phyloP scores from a whole-genome alignment of 495 filamentous ascomycete species.

The Penicillium psychrofluorescens region DNA sequence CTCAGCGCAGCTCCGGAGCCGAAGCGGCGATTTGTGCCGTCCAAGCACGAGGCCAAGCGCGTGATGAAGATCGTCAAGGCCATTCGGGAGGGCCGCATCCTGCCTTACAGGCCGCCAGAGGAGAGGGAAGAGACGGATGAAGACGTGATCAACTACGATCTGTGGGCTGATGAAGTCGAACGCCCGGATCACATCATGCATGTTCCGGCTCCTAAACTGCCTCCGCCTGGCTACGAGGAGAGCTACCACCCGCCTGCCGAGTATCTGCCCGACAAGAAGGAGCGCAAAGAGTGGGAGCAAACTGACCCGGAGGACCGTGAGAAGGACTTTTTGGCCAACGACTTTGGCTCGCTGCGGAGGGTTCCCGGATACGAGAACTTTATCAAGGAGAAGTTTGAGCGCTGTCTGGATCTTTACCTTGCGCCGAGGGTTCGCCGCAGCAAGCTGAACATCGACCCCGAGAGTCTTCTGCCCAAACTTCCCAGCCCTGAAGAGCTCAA shows the following conservation, averaged over 20 bases:
- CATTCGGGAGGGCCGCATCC: slow-evolving; percentile 86
- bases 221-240: slow-evolving; percentile 88
- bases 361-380: slow-evolving; percentile 90
- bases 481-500: slow-evolving; percentile 89
- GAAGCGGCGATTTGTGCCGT: slow-evolving; percentile 90
- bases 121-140: slow-evolving; percentile 66
- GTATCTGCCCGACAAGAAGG: slow-evolving; percentile 79
- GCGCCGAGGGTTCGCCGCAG: slow-evolving; percentile 87
- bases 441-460: slow-evolving; percentile 93
- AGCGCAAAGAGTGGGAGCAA: slow-evolving; percentile 84
- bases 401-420: slow-evolving; percentile 91
- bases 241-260: slow-evolving; percentile 96
- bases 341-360: slow-evolving; percentile 74
- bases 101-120: slow-evolving; percentile 78
- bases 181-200: slow-evolving; percentile 87
- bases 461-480: slow-evolving; percentile 86
- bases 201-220: slow-evolving; percentile 89
- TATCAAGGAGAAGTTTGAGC: slow-evolving; percentile 91
- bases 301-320: slow-evolving; percentile 85
- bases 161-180: slow-evolving; percentile 88
- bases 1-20: slow-evolving; percentile 91
- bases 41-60: slow-evolving; percentile 95
- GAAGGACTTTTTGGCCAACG: slow-evolving; percentile 77
- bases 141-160: slow-evolving; percentile 71
- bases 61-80: slow-evolving; percentile 98